Percentiles rank a stretch among this genome's conserved stretches.
phyloP scores from a whole-genome alignment of 2,329 filamentous ascomycete genomes.

The Talaromyces sp. region DNA sequence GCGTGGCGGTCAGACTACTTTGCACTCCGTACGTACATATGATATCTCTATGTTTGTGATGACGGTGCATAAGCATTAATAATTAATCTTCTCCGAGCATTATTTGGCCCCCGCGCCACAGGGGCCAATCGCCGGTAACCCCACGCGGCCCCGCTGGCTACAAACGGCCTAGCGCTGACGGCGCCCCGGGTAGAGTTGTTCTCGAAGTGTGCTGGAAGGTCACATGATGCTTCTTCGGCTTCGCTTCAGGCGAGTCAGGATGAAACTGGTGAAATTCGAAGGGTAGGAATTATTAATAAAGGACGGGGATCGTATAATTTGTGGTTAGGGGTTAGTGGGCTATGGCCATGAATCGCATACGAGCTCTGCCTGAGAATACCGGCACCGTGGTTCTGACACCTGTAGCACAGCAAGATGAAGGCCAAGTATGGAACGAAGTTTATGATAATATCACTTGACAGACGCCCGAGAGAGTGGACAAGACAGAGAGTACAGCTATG shows the following conservation, averaged over 20 bases:
- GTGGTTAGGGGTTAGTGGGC: background rate
- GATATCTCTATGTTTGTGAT: background rate
- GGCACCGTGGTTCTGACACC: background rate
- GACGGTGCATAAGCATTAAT: background rate
- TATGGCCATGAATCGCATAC: background rate
- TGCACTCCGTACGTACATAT: background rate
- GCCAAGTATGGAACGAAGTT: background rate
- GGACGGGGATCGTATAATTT: background rate
- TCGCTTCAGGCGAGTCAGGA: background rate
- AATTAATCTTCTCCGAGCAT: background rate
- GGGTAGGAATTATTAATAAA: background rate
- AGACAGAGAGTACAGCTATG: background rate
- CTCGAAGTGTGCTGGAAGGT: background rate
- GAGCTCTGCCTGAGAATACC: background rate
- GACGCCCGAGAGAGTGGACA: background rate
- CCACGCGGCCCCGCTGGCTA: background rate
- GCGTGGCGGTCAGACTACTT: background rate
- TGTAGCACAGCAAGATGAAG: background rate
- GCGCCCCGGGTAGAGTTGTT: background rate
- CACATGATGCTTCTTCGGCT: background rate
- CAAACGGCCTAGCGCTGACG: background rate
- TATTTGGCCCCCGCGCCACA: background rate
- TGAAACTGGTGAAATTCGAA: background rate
- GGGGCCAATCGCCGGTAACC: background rate
- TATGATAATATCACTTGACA: background rate